A percentile compares a stretch with the other conserved stretches of the same genome.
These are phyloP conservation scores for Capsicum rhomboideum DNA, from an alignment of 257 asterid genomes.

Conservation along the genomic window DNA sequence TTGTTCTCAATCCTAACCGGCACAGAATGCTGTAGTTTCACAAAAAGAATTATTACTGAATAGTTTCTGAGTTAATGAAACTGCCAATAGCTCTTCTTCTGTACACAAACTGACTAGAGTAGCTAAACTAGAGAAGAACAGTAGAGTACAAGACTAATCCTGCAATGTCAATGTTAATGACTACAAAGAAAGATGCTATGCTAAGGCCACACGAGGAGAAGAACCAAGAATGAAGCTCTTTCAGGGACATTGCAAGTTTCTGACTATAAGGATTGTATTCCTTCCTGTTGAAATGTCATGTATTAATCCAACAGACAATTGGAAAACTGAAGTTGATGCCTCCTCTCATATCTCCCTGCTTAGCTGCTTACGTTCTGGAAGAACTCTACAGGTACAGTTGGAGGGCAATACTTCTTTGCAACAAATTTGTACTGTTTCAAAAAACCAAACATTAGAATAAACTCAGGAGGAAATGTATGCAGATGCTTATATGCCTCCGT, in stretches of 20 bases:
- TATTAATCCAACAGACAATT: slow-evolving; percentile 4
- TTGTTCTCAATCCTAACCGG: background rate
- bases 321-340: background rate
- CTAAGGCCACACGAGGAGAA: background rate
- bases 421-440: slow-evolving; percentile 82
- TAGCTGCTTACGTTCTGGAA: slow-evolving; percentile 51
- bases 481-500: background rate
- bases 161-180: background rate
- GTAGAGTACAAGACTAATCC: background rate
- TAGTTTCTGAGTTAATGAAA: background rate
- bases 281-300: background rate
- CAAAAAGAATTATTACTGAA: background rate
- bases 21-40: background rate
- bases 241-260: background rate
- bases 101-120: slow-evolving; percentile 2
- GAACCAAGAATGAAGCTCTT: background rate
- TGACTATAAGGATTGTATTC: background rate
- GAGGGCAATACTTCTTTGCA: slow-evolving; percentile 92
- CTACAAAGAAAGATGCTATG: background rate
- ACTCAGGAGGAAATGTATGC: background rate
- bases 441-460: background rate
- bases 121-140: background rate
- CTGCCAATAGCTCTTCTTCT: background rate
- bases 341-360: background rate
- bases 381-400: slow-evolving; percentile 63